Evolutionary conservation across 106 monocot genomes (phyloP).

Genomic region (Phalaenopsis aphrodite): DNA sequence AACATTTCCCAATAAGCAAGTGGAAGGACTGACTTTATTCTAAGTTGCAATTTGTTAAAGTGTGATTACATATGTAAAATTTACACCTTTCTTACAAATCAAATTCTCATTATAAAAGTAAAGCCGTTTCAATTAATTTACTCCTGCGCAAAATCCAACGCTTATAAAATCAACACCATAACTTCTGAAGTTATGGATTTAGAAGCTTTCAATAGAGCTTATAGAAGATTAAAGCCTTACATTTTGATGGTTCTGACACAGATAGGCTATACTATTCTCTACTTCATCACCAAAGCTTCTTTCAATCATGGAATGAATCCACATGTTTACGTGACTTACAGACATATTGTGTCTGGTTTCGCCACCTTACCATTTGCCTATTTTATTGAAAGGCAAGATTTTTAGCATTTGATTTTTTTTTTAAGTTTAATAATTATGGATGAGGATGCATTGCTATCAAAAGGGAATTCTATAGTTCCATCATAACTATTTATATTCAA

Average conservation of each 20-base stretch:
- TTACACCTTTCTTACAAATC: not conserved
- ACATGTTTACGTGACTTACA: conserved; percentile 67
- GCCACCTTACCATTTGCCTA: conserved; percentile 70
- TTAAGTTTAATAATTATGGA: too few relatives aligned
- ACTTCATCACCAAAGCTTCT: conserved; percentile 85
- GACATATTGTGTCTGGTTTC: conserved; percentile 47
- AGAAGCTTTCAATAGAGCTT: conserved; percentile 10
- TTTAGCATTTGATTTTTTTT: too few relatives aligned
- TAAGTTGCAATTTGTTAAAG: not conserved
- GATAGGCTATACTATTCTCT: conserved; percentile 74
- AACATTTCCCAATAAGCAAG: not conserved
- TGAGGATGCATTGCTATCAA: too few relatives aligned
- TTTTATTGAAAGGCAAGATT: conserved; percentile 58
- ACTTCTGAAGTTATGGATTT: not conserved
- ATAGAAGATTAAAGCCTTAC: conserved; percentile 58
- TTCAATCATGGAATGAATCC: conserved; percentile 77
- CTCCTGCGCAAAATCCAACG: not conserved
- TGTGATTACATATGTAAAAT: not conserved
- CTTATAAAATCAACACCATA: not conserved
- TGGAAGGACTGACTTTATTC: not conserved
- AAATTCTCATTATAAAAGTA: not conserved
- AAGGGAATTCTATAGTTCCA: too few relatives aligned
- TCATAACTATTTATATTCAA: not conserved
- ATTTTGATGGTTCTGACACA: conserved; percentile 65
- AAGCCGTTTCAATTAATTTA: not conserved